phyloP scores from a whole-genome alignment of 306 rosid genomes.

The Acacia acuminata region DNA sequence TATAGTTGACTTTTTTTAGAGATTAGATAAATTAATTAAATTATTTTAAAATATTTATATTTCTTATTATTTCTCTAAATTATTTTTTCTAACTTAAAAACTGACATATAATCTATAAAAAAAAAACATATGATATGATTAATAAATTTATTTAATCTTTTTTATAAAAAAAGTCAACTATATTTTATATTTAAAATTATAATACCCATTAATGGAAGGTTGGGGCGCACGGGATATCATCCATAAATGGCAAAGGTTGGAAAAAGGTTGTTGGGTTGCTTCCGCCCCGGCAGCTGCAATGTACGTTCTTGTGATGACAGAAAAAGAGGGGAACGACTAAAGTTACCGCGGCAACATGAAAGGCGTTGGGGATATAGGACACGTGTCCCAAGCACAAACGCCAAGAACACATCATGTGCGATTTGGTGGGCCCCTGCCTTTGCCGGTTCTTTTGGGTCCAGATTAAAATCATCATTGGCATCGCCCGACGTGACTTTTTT shows the following conservation, averaged over 20 bases:
- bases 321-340: background rate
- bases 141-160: no score
- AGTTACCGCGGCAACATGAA: background rate
- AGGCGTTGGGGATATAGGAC: background rate
- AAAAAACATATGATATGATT: no score
- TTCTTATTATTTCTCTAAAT: no score
- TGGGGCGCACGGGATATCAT: conserved; percentile 44
- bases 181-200: no score
- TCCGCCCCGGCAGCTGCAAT: background rate
- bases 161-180: no score
- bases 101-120: no score
- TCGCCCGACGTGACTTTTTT: background rate
- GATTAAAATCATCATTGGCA: background rate
- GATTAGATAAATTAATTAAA: no score
- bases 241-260: conserved; percentile 20
- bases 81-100: no score
- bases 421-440: background rate
- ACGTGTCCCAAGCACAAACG: background rate
- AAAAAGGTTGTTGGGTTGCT: background rate
- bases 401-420: background rate
- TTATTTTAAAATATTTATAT: no score
- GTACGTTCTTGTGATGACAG: background rate
- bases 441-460: background rate
- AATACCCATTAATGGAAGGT: background rate
- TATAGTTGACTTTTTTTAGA: no score